A percentile compares a stretch with the other conserved stretches of the same genome.
These are phyloP conservation scores for Phialophora chinensis DNA, from an alignment of 2,329 filamentous ascomycete genomes.

Conservation along the genomic window DNA sequence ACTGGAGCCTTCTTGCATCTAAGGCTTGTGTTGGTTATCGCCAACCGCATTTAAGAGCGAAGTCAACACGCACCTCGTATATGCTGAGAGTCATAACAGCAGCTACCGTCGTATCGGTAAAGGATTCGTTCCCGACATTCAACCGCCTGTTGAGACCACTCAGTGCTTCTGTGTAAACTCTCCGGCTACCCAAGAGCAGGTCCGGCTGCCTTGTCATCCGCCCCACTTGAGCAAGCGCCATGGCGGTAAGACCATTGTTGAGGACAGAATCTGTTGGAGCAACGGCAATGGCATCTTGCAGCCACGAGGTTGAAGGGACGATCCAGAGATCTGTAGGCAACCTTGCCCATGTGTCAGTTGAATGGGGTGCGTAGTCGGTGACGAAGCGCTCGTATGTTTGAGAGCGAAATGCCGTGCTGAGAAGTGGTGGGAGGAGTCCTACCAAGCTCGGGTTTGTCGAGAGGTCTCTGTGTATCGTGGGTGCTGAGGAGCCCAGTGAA, in stretches of 20 bases:
- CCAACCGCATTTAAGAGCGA: not conserved
- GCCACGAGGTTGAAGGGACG: slow-evolving; percentile 19
- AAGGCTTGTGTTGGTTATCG: not conserved
- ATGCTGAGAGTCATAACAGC: slow-evolving; percentile 19
- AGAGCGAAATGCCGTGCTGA: slow-evolving; percentile 9
- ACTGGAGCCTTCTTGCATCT: slow-evolving; percentile 18
- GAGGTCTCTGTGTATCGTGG: not conserved
- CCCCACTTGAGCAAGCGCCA: slow-evolving; percentile 23
- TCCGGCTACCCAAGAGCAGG: slow-evolving; percentile 1
- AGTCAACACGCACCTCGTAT: slow-evolving; percentile 22
- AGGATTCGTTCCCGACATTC: not conserved
- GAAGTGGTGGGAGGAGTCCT: slow-evolving; percentile 14
- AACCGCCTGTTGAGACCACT: slow-evolving; percentile 17
- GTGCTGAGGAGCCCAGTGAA: not conserved
- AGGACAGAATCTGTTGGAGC: slow-evolving; percentile 17
- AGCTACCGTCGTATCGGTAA: slow-evolving; percentile 25
- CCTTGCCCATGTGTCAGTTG: slow-evolving; percentile 5
- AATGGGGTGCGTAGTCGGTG: slow-evolving; percentile 18
- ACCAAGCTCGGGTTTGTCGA: not conserved
- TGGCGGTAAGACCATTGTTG: slow-evolving; percentile 14
- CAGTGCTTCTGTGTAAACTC: slow-evolving; percentile 18
- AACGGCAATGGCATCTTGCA: slow-evolving; percentile 5
- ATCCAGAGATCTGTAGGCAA: slow-evolving; percentile 5
- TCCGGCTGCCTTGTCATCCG: not conserved
- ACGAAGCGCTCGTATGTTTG: slow-evolving; percentile 19